Conservation (phyloP, 345 rosid species). For the Hevea brasiliensis region DNA sequence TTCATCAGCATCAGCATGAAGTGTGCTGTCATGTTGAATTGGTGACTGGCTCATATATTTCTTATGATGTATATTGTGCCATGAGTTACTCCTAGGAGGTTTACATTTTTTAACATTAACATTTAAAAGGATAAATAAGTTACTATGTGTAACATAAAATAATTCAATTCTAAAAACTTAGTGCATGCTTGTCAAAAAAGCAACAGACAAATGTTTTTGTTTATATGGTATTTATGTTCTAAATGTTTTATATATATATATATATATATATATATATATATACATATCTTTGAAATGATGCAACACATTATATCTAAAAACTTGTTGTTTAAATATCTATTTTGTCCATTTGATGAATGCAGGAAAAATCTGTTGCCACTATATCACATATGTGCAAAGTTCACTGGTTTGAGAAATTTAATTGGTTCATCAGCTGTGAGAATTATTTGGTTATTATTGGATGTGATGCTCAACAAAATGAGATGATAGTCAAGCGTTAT, state of each 20-base stretch:
- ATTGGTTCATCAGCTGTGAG: constrained; percentile 98
- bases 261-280: too few species aligned
- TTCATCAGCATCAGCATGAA: neutral
- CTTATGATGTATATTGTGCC: neutral
- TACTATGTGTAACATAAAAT: neutral
- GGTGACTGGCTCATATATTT: constrained; percentile 1
- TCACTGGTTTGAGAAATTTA: constrained; percentile 99
- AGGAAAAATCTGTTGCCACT: constrained; percentile 88
- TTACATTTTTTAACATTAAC: neutral
- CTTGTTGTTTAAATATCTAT: too few species aligned
- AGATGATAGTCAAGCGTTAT: constrained; percentile 96
- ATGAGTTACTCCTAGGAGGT: neutral
- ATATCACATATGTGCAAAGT: constrained; percentile 94
- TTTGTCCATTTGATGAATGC: constrained; percentile 13
- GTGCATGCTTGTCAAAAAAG: neutral
- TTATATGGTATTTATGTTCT: neutral
- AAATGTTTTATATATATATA: too few species aligned
- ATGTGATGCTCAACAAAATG: constrained; percentile 97
- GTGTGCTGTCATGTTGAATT: constrained; percentile 4
- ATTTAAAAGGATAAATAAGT: neutral
- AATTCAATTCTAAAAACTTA: neutral
- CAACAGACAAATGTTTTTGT: neutral
- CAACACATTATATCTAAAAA: neutral
- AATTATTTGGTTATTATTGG: constrained; percentile 92
- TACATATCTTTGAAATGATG: too few species aligned